A percentile compares a stretch with the other conserved stretches of the same genome.
phyloP scores from a whole-genome alignment of 371 early-diverging fungal genomes.

The Nematocida sp. region DNA sequence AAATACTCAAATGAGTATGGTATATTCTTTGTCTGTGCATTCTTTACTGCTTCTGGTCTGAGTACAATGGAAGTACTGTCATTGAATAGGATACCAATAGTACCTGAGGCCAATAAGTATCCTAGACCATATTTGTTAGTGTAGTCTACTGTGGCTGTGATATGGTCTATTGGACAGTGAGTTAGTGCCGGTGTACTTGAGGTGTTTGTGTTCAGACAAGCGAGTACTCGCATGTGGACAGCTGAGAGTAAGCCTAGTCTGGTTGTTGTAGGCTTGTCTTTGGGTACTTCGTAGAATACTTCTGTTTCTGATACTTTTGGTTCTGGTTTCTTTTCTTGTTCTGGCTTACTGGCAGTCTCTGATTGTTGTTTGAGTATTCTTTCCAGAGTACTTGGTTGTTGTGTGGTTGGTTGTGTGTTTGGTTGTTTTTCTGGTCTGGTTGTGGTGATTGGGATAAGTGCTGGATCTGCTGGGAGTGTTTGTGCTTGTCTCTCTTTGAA shows the following conservation, averaged over 20 bases:
- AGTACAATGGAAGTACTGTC: slow-evolving; percentile 43
- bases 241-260: slow-evolving; percentile 32
- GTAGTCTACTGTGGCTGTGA: slow-evolving; percentile 12
- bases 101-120: slow-evolving; percentile 25
- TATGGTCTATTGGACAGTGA: slow-evolving; percentile 11
- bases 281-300: no score
- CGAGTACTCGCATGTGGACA: slow-evolving; percentile 14
- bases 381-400: no score
- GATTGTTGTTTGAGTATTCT: no score
- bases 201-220: not conserved
- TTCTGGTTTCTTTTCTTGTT: no score
- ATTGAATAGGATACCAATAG: slow-evolving; percentile 33
- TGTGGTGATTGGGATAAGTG: no score
- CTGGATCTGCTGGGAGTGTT: not conserved
- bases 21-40: not conserved
- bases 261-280: not conserved
- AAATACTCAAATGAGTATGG: slow-evolving; percentile 29
- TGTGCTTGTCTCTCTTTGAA: not conserved
- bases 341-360: no score
- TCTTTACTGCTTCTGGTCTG: slow-evolving; percentile 7
- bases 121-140: slow-evolving; percentile 36
- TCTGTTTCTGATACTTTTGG: not conserved
- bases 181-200: not conserved
- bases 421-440: not conserved
- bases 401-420: not conserved